These are phyloP conservation scores for Colletotrichum sojae DNA, from an alignment of 2,329 filamentous ascomycete species.

Conservation along the genomic window DNA sequence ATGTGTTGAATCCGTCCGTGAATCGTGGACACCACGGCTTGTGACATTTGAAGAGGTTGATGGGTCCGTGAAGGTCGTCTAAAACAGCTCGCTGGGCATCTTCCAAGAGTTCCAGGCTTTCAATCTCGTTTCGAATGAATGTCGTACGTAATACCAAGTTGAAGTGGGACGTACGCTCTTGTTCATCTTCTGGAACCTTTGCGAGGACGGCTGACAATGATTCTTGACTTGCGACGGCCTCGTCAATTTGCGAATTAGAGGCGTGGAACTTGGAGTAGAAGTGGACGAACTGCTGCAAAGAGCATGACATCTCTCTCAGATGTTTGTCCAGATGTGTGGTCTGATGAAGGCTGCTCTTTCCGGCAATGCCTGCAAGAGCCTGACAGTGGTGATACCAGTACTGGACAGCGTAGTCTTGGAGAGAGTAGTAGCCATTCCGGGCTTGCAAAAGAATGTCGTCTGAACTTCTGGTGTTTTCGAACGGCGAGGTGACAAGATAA, in stretches of 20 bases:
- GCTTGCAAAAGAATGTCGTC: not conserved
- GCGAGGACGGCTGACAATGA: not conserved
- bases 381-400: not conserved
- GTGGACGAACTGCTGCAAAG: not conserved
- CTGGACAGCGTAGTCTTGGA: conserved; percentile 4
- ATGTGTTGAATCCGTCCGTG: not conserved
- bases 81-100: not conserved
- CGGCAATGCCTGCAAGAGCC: not conserved
- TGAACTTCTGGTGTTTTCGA: not conserved
- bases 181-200: not conserved
- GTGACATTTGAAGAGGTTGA: not conserved
- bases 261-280: not conserved
- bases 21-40: not conserved
- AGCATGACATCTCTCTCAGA: not conserved
- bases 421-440: not conserved
- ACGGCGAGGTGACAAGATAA: not conserved
- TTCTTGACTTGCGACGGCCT: not conserved
- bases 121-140: conserved; percentile 2
- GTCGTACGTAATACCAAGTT: not conserved
- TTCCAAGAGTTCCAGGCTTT: not conserved
- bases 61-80: not conserved
- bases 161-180: not conserved
- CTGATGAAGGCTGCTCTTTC: not conserved
- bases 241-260: not conserved
- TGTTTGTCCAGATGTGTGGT: not conserved